phyloP scores from a whole-genome alignment of 164 flowering plant genomes.

The Berberis vulgaris region DNA sequence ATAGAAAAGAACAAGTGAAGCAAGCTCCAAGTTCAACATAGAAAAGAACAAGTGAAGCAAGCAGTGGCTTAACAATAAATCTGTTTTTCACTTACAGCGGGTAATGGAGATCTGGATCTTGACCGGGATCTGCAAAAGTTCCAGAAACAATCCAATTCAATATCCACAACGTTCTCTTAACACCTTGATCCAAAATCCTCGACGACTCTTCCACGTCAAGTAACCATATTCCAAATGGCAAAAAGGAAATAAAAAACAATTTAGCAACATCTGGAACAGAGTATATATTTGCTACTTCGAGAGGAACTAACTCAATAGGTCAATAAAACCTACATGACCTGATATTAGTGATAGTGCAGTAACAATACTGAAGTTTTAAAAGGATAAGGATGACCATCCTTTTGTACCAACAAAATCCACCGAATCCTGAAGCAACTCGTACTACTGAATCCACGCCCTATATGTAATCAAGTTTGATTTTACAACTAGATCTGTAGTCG shows the following conservation, averaged over 20 bases:
- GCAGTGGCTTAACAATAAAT: neutral
- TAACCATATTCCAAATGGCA: slow-evolving; percentile 45
- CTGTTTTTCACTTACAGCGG: slow-evolving; percentile 43
- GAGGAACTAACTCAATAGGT: slow-evolving; percentile 23
- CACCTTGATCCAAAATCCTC: slow-evolving; percentile 66
- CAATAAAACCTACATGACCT: slow-evolving; percentile 28
- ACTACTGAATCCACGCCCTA: slow-evolving; percentile 2
- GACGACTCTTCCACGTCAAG: slow-evolving; percentile 73
- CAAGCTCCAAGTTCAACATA: neutral
- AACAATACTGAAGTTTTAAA: slow-evolving; percentile 11
- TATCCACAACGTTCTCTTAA: slow-evolving; percentile 52
- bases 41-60: neutral
- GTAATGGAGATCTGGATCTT: slow-evolving; percentile 42
- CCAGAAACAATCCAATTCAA: slow-evolving; percentile 47
- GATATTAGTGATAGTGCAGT: slow-evolving; percentile 3
- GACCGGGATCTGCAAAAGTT: slow-evolving; percentile 44
- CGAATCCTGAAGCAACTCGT: slow-evolving; percentile 5
- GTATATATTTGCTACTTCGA: neutral
- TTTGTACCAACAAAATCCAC: slow-evolving; percentile 14
- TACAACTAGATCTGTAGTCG: neutral
- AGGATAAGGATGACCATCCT: neutral
- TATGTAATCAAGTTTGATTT: neutral
- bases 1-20: neutral
- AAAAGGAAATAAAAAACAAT: slow-evolving; percentile 16
- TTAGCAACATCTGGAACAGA: slow-evolving; percentile 18